These are phyloP conservation scores for Pulveroboletus sp. DNA, from an alignment of 768 basidiomycete genomes.

Conservation along the genomic window DNA sequence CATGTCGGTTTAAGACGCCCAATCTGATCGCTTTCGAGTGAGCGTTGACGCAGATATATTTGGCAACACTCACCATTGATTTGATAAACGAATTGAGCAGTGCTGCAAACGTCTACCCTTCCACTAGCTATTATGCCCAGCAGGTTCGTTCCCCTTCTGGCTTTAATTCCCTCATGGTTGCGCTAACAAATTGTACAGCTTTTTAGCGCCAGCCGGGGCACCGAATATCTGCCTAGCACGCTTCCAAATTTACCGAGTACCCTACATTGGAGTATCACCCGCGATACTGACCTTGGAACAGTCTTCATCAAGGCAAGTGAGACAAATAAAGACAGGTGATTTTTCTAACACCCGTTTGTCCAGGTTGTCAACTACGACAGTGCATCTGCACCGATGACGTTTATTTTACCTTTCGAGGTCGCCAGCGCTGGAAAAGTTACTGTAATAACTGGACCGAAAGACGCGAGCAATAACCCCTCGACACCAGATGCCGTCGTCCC, in stretches of 20 bases:
- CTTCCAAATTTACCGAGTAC: slow-evolving; percentile 47
- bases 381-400: slow-evolving; percentile 42
- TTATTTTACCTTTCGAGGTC: slow-evolving; percentile 55
- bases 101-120: slow-evolving; percentile 52
- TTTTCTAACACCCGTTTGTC: neutral
- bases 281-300: slow-evolving; percentile 20
- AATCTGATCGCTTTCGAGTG: slow-evolving; percentile 64
- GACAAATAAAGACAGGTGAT: neutral
- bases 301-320: slow-evolving; percentile 56
- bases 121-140: slow-evolving; percentile 62
- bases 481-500: slow-evolving; percentile 50
- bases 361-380: slow-evolving; percentile 55
- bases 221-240: slow-evolving; percentile 62
- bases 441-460: slow-evolving; percentile 48
- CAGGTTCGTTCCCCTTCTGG: slow-evolving; percentile 42
- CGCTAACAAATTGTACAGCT: slow-evolving; percentile 37
- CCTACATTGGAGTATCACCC: slow-evolving; percentile 60
- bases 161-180: neutral
- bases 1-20: slow-evolving; percentile 36
- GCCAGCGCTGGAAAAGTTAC: slow-evolving; percentile 42
- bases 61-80: neutral
- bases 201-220: slow-evolving; percentile 61
- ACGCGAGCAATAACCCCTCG: slow-evolving; percentile 54
- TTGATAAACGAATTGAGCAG: slow-evolving; percentile 27
- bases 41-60: slow-evolving; percentile 15